These are phyloP conservation scores for Amesomyces nigricolor DNA, from an alignment of 2,329 filamentous ascomycete genomes.

Conservation along the genomic window DNA sequence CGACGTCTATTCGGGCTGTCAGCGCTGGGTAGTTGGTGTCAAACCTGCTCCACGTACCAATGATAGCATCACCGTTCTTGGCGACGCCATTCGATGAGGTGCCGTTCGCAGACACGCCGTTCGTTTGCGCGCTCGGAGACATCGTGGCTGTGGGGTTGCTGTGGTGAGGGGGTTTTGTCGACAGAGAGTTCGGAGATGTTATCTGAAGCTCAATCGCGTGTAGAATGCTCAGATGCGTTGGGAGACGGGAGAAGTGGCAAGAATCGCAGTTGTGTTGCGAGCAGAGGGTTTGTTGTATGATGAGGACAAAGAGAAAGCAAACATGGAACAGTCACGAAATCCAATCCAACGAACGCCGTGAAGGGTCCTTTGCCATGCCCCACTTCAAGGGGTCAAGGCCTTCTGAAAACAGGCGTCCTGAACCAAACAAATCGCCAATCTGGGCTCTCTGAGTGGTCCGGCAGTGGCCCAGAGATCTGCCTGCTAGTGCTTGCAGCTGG, in stretches of 20 bases:
- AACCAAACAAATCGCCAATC: constrained; percentile 3
- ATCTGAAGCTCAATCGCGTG: too few species aligned
- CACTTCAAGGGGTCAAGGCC: background rate
- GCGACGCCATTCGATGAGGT: too few species aligned
- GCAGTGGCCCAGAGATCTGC: too few species aligned
- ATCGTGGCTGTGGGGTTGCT: constrained; percentile 3
- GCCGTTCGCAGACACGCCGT: constrained; percentile 1
- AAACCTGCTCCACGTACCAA: background rate
- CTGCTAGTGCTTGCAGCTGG: background rate
- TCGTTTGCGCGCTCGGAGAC: constrained; percentile 11
- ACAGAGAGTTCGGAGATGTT: too few species aligned
- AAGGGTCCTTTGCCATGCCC: background rate
- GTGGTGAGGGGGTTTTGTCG: background rate
- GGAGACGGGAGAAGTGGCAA: too few species aligned
- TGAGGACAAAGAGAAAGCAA: background rate
- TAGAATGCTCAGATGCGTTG: too few species aligned
- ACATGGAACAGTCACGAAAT: background rate
- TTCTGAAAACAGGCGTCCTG: background rate
- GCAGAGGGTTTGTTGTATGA: too few species aligned
- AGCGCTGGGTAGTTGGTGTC: background rate
- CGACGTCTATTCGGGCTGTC: constrained; percentile 13
- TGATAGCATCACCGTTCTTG: background rate
- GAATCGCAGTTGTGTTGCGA: background rate
- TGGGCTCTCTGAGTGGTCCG: background rate
- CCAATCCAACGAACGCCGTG: background rate